Percentiles rank a stretch among this genome's conserved stretches.
Evolutionary conservation across 768 basidiomycete species (phyloP).

Genomic region (Clavulina sp.): DNA sequence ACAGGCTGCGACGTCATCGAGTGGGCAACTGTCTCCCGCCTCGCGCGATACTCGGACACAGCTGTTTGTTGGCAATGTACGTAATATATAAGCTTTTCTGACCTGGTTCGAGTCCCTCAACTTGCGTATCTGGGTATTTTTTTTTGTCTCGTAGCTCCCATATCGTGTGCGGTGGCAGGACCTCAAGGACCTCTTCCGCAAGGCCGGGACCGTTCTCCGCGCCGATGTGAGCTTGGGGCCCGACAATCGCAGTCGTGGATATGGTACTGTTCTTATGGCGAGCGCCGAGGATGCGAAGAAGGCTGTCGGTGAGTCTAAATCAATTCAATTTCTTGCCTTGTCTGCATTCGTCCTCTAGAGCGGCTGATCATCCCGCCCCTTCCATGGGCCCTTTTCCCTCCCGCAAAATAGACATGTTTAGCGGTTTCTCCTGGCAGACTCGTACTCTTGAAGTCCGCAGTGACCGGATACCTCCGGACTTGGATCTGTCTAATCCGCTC

Average conservation of each 20-base stretch:
- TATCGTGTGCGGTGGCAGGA: slow-evolving; percentile 78
- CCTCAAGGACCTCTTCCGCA: slow-evolving; percentile 87
- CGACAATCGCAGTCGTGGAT: slow-evolving; percentile 79
- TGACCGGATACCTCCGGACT: slow-evolving; percentile 58
- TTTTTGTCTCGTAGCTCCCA: slow-evolving; percentile 43
- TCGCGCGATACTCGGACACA: slow-evolving; percentile 78
- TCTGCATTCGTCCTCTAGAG: no score
- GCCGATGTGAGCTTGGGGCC: slow-evolving; percentile 46
- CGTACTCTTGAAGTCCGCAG: slow-evolving; percentile 80
- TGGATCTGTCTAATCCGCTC: slow-evolving; percentile 11
- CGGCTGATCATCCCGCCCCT: not conserved
- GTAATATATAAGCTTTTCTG: slow-evolving; percentile 17
- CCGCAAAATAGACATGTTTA: slow-evolving; percentile 52
- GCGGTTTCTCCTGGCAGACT: slow-evolving; percentile 95
- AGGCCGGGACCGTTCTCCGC: slow-evolving; percentile 76
- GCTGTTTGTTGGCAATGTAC: slow-evolving; percentile 88
- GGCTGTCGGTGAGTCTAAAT: slow-evolving; percentile 38
- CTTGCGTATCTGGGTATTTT: not conserved
- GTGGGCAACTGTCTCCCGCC: slow-evolving; percentile 19
- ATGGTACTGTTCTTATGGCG: slow-evolving; percentile 88
- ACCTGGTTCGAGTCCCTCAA: slow-evolving; percentile 3
- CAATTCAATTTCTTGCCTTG: not conserved
- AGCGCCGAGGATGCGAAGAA: slow-evolving; percentile 88
- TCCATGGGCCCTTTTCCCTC: no score
- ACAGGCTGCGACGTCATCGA: slow-evolving; percentile 67